These are phyloP conservation scores for Rhodotorula sp. DNA, from an alignment of 1,284 basidiomycete genomes.

Conservation along the genomic window DNA sequence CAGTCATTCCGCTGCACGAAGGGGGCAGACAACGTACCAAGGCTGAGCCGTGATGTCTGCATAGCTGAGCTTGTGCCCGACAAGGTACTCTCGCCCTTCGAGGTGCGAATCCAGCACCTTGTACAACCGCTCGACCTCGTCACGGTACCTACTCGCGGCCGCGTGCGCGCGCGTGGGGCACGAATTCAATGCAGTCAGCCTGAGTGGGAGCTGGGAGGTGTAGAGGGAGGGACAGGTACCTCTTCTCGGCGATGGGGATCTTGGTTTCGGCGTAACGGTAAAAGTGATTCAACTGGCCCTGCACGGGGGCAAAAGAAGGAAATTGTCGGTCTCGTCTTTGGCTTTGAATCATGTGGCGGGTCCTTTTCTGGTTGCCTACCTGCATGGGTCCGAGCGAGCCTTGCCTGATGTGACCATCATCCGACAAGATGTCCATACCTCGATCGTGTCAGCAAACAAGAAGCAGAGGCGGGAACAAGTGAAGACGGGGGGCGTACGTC, in stretches of 20 bases:
- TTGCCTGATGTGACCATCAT: too few relatives aligned
- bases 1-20: neutral
- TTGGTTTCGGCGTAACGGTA: slow-evolving; percentile 39
- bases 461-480: neutral
- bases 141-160: slow-evolving; percentile 9
- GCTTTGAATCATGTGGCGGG: neutral
- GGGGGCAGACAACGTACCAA: slow-evolving; percentile 9
- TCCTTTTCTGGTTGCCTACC: neutral
- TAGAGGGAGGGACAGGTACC: neutral
- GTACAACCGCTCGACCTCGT: slow-evolving; percentile 31
- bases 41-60: slow-evolving; percentile 35
- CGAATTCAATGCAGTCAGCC: neutral
- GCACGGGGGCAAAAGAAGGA: neutral
- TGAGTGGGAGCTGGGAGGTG: neutral
- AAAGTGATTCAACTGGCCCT: slow-evolving; percentile 36
- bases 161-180: neutral
- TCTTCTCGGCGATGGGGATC: slow-evolving; percentile 29
- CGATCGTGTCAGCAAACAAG: neutral
- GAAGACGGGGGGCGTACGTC: neutral
- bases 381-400: slow-evolving; percentile 10
- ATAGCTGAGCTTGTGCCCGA: slow-evolving; percentile 28
- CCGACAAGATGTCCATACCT: too few relatives aligned
- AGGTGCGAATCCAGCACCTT: slow-evolving; percentile 32
- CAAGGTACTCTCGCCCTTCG: slow-evolving; percentile 20
- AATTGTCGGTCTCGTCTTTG: neutral